Evolutionary conservation across 495 filamentous ascomycete genomes (phyloP), one percentile per base, ranked within the genome.

Genomic region (Bathelium albidoporum): DNA sequence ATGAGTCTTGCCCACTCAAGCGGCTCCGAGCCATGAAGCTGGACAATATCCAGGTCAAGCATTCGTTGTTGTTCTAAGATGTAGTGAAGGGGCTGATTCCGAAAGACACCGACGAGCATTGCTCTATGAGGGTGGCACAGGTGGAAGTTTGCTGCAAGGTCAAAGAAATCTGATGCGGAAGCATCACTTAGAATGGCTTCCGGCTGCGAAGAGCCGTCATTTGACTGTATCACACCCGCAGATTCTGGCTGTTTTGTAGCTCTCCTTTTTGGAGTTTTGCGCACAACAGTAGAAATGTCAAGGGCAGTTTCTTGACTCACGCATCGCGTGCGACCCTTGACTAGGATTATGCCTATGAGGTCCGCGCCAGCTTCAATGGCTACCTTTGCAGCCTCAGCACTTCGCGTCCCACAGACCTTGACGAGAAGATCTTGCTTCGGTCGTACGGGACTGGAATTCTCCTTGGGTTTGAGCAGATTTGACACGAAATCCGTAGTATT

Each of bases 341-440:
- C 94, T 12, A 95, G 79, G 43, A 97, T 97, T 64, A 98, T 95
- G 58, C 94, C 94, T 59, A 98, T 82, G 53, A 97, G 74, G 73
- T 97, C 94, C 16, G 94, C 92, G 34, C 94, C 94, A 45, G 91
- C 86, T 71, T 91, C 84, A 64, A 95, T 86, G 32, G 94, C 92
- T 45, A 82, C 83, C 41, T 82, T 76, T 24, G 94, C 95, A 10
- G 85, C 89, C 68, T 94, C 91, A 39, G 87, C 80, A 63, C 83
- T 87, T 32, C 94, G 83, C 3, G 92, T 97, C n/a, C 94, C 94
- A 71, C 94, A 98, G 39, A 97, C 96, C 73, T 98, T 98, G 60
- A 97, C 91, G 22, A 96, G 78, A 3, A 79, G 81, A 1, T 83
- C 20, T 32, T 29, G 16, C 24, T 24, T 45, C 4, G 20, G 0